A percentile compares a stretch with the other conserved stretches of the same genome.
phyloP scores from a whole-genome alignment of 257 asterid genomes.

The Cruciata laevipes region DNA sequence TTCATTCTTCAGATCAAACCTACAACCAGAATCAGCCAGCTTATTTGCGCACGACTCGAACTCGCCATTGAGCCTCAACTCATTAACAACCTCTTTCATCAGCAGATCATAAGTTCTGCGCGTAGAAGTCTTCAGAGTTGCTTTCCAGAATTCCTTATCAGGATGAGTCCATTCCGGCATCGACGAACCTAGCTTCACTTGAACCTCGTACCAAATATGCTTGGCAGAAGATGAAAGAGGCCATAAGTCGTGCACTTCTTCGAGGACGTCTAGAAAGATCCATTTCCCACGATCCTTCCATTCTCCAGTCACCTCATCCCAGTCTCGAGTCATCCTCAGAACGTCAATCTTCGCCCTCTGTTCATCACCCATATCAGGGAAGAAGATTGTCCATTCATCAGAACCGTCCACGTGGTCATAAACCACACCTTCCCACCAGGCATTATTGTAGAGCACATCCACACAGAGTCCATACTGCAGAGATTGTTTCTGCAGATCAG shows the following conservation, averaged over 20 bases:
- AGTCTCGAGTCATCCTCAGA: conserved; percentile 53
- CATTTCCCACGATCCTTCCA: conserved; percentile 69
- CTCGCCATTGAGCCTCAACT: neutral
- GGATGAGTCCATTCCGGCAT: conserved; percentile 52
- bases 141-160: conserved; percentile 39
- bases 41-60: neutral
- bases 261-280: conserved; percentile 60
- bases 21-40: neutral
- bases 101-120: conserved; percentile 28
- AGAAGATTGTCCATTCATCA: conserved; percentile 50
- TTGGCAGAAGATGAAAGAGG: conserved; percentile 58
- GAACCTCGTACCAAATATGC: conserved; percentile 87
- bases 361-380: conserved; percentile 90
- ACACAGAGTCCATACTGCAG: conserved; percentile 72
- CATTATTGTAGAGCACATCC: conserved; percentile 44
- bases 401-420: conserved; percentile 57
- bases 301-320: conserved; percentile 69
- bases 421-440: conserved; percentile 98
- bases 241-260: conserved; percentile 35
- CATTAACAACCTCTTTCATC: neutral
- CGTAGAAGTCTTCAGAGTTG: conserved; percentile 43
- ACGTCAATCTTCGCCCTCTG: conserved; percentile 30
- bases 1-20: neutral
- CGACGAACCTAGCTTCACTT: conserved; percentile 37
- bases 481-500: conserved; percentile 16